Conservation (phyloP, 148 eudicot species). For the Arbutus unedo region DNA sequence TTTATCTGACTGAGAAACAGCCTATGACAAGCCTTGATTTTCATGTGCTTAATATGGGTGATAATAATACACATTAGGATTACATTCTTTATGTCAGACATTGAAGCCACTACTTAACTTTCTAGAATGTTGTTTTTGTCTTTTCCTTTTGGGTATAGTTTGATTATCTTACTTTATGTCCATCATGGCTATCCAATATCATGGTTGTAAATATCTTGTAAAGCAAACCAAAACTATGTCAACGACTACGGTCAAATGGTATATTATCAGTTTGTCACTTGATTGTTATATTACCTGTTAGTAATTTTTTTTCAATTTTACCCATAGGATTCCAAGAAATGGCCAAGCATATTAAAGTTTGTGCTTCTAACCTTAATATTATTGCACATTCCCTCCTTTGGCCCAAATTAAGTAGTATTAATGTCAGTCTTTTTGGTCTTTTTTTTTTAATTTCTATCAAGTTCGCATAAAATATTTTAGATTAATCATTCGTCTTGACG, state of each 20-base stretch:
- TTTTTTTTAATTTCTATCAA: too few species aligned
- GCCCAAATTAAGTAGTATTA: too few species aligned
- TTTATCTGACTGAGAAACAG: neutral
- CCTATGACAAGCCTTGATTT: neutral
- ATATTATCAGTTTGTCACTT: neutral
- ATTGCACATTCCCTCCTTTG: neutral
- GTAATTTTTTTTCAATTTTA: neutral
- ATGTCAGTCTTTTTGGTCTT: too few species aligned
- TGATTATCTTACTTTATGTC: too few species aligned
- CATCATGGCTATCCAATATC: too few species aligned
- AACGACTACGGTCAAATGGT: neutral
- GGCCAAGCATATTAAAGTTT: neutral
- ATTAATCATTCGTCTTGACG: too few species aligned
- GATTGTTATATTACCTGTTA: neutral
- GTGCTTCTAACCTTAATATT: neutral
- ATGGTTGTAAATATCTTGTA: too few species aligned
- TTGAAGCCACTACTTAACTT: neutral
- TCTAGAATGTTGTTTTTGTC: neutral
- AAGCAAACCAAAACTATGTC: neutral
- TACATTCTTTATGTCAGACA: neutral
- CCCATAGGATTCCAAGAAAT: neutral
- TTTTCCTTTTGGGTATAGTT: neutral
- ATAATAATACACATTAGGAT: neutral
- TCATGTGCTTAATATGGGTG: neutral
- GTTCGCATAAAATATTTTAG: too few species aligned